Percentiles rank a stretch among this genome's conserved stretches.
Conservation (phyloP, 306 rosid genomes). For the Fragaria ananassa region DNA sequence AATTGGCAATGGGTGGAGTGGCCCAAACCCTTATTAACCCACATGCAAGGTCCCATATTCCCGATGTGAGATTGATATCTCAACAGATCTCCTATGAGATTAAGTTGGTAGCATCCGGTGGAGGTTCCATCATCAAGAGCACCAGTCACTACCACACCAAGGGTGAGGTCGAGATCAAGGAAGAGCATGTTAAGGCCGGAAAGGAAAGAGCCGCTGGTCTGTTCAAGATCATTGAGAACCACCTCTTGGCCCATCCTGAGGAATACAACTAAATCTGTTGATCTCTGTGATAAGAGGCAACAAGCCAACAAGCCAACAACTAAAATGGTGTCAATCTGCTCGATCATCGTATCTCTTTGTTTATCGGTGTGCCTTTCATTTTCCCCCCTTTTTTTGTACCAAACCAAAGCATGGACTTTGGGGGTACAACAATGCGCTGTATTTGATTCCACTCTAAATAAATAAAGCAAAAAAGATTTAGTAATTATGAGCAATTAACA, state of each 20-base stretch:
- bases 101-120: constrained; percentile 29
- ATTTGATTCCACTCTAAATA: too few relatives aligned
- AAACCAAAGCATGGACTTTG: too few relatives aligned
- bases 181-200: constrained; percentile 22
- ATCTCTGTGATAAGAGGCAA: not conserved
- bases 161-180: constrained; percentile 24
- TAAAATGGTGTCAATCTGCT: too few relatives aligned
- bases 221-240: constrained; percentile 35
- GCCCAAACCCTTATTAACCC: too few relatives aligned
- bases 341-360: not conserved
- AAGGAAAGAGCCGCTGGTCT: constrained; percentile 29
- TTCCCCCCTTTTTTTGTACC: too few relatives aligned
- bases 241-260: constrained; percentile 30
- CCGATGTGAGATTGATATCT: too few relatives aligned
- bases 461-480: too few relatives aligned
- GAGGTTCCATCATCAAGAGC: constrained; percentile 38
- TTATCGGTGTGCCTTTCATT: not conserved
- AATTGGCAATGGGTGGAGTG: too few relatives aligned
- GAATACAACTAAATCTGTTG: constrained; percentile 24
- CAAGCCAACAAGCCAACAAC: too few relatives aligned
- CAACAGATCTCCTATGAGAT: constrained; percentile 30
- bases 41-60: too few relatives aligned
- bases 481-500: too few relatives aligned
- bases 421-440: too few relatives aligned
- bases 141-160: constrained; percentile 27